These are phyloP conservation scores for Trichophyton equinum DNA, from an alignment of 2,329 filamentous ascomycete species.

Conservation along the genomic window DNA sequence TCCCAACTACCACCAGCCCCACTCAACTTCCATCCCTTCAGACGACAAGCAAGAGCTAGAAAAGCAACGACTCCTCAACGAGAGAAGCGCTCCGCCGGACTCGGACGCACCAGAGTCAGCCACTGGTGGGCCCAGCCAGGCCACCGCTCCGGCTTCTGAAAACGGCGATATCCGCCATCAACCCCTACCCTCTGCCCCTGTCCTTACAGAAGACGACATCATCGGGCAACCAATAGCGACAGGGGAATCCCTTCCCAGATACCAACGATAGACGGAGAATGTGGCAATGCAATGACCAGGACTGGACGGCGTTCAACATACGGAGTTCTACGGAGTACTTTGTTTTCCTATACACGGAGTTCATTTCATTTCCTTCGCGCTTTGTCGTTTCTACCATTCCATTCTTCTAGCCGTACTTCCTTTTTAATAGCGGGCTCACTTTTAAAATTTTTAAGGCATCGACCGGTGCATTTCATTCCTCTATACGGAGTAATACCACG, in stretches of 20 bases:
- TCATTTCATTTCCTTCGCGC: neutral
- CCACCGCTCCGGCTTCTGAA: conserved; percentile 15
- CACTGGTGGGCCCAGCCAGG: conserved; percentile 2
- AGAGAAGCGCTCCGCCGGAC: conserved; percentile 48
- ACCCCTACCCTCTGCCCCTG: conserved; percentile 30
- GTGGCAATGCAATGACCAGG: neutral
- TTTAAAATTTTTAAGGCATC: neutral
- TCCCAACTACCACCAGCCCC: neutral
- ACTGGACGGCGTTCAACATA: neutral
- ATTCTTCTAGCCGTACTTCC: neutral
- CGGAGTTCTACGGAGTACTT: neutral
- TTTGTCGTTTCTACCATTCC: neutral
- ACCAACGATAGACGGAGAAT: conserved; percentile 23
- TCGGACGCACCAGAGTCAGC: conserved; percentile 11
- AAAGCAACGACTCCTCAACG: conserved; percentile 48
- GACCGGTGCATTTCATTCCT: neutral
- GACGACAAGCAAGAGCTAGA: conserved; percentile 77
- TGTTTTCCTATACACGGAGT: neutral
- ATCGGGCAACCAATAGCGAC: conserved; percentile 26
- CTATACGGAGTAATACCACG: neutral
- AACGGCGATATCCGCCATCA: conserved; percentile 4
- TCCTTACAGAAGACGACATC: conserved; percentile 44
- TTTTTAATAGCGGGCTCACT: neutral
- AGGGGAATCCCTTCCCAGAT: conserved; percentile 33
- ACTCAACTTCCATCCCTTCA: conserved; percentile 5